These are phyloP conservation scores for Mortierella sp. DNA, from an alignment of 371 early-diverging fungal species.

Conservation along the genomic window DNA sequence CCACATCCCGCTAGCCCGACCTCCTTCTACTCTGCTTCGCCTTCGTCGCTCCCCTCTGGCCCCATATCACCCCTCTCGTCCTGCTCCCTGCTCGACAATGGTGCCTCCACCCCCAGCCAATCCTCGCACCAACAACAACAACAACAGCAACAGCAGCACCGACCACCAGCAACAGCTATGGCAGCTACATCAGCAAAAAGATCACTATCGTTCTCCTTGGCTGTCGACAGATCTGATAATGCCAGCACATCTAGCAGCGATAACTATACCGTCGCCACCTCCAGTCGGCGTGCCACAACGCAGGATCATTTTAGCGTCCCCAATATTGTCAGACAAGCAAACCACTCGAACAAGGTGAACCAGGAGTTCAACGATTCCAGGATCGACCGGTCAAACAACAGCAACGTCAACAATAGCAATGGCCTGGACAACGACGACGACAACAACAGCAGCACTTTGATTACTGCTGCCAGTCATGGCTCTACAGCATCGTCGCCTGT, in stretches of 20 bases:
- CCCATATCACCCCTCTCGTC: conserved; percentile 14
- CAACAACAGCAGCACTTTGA: background rate
- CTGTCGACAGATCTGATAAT: background rate
- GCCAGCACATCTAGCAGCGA: background rate
- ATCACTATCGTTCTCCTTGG: conserved; percentile 22
- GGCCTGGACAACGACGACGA: background rate
- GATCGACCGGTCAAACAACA: conserved; percentile 17
- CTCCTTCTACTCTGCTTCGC: conserved; percentile 30
- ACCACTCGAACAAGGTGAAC: background rate
- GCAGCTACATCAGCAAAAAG: conserved; percentile 2
- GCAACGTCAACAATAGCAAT: background rate
- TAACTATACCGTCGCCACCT: background rate
- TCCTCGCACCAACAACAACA: background rate
- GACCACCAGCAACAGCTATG: background rate
- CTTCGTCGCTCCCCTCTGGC: conserved; percentile 19
- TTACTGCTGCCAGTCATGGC: conserved; percentile 8
- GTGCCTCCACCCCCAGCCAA: background rate
- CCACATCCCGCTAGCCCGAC: conserved; percentile 22
- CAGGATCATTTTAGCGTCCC: conserved; percentile 18
- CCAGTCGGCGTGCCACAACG: conserved; percentile 1
- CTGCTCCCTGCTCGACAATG: conserved; percentile 14
- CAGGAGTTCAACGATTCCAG: conserved; percentile 14
- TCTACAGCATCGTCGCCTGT: conserved; percentile 8
- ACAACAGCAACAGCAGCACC: conserved; percentile 3
- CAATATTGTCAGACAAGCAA: background rate